Evolutionary conservation across 176 grass and related monocot genomes (phyloP).

Genomic region (Bothriochloa decipiens): DNA sequence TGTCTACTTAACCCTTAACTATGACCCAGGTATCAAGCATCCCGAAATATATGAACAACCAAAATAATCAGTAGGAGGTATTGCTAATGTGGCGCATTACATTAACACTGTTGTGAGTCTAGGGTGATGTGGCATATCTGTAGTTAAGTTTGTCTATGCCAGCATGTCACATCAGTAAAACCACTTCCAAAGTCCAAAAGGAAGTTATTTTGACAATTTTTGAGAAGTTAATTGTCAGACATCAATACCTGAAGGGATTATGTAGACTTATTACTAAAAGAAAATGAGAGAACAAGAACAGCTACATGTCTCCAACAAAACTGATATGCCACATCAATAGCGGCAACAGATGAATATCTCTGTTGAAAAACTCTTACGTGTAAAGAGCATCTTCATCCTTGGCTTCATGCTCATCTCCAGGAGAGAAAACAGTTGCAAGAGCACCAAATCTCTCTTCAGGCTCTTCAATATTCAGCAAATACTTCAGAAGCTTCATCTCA

Average conservation of each 20-base stretch:
- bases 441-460: conserved; percentile 73
- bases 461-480: conserved; percentile 92
- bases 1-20: not conserved
- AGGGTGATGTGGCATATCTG: not conserved
- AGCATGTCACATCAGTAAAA: not conserved
- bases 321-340: not conserved
- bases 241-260: not conserved
- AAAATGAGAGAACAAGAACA: not conserved
- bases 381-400: conserved; percentile 72
- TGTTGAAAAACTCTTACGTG: conserved; percentile 62
- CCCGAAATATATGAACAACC: not conserved
- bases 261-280: not conserved
- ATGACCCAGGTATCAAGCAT: not conserved
- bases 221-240: not conserved
- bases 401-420: conserved; percentile 60
- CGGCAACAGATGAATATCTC: conserved; percentile 2
- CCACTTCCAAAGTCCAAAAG: not conserved
- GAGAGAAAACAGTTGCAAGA: conserved; percentile 79
- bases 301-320: not conserved
- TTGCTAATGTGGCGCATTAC: not conserved
- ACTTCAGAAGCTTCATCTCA: conserved; percentile 90
- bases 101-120: not conserved
- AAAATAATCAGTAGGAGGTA: not conserved
- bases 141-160: not conserved
- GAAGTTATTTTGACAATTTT: not conserved